A percentile compares a stretch with the other conserved stretches of the same genome.
These are phyloP conservation scores for Cladophialophora immunda DNA, from an alignment of 2,329 filamentous ascomycete genomes.

Conservation along the genomic window DNA sequence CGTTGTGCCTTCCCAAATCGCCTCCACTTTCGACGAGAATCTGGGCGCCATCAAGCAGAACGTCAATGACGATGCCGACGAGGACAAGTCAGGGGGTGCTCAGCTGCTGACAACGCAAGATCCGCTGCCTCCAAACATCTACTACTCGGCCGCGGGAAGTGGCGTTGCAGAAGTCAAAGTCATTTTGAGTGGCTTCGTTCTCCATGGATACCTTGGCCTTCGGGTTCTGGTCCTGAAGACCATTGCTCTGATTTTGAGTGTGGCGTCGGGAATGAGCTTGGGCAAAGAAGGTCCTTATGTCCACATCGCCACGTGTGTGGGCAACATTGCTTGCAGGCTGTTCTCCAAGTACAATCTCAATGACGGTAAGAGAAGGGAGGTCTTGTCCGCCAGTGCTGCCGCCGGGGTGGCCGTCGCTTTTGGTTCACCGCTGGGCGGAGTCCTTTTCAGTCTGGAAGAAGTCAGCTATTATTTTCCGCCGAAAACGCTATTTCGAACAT, in stretches of 20 bases:
- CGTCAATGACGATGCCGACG: conserved; percentile 53
- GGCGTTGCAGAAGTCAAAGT: conserved; percentile 97
- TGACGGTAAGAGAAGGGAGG: conserved; percentile 91
- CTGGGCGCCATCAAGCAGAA: conserved; percentile 68
- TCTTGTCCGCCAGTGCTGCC: conserved; percentile 90
- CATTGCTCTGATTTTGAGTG: conserved; percentile 81
- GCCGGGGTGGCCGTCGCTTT: conserved; percentile 95
- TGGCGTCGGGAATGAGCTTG: conserved; percentile 89
- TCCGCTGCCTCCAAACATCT: conserved; percentile 63
- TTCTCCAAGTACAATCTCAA: conserved; percentile 94
- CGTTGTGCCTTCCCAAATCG: conserved; percentile 83
- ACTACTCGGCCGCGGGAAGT: conserved; percentile 94
- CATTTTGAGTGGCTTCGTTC: conserved; percentile 95
- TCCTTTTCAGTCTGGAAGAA: conserved; percentile 93
- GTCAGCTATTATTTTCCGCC: conserved; percentile 97
- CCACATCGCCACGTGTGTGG: conserved; percentile 94
- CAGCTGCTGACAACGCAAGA: conserved; percentile 48
- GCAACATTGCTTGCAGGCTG: conserved; percentile 93
- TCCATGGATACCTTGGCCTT: conserved; percentile 92
- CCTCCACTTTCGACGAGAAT: conserved; percentile 88
- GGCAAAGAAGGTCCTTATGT: conserved; percentile 97
- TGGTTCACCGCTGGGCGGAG: conserved; percentile 86
- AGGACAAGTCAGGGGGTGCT: conserved; percentile 50
- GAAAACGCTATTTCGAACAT: conserved; percentile 95
- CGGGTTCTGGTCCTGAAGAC: conserved; percentile 89